Evolutionary conservation across 768 basidiomycete species (phyloP).

Genomic region (Grammothele lineata): DNA sequence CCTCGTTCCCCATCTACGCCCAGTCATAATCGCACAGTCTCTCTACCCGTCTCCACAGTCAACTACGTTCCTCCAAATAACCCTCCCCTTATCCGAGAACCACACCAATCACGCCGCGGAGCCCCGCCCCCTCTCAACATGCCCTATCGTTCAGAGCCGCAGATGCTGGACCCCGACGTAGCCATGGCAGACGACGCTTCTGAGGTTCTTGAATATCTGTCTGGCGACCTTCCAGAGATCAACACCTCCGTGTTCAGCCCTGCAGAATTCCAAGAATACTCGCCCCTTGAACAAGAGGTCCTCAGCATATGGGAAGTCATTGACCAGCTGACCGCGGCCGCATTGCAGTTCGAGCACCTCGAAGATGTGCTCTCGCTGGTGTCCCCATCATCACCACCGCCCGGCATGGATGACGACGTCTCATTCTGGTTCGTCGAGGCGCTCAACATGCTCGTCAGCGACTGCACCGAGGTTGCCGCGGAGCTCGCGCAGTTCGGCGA

Average conservation of each 20-base stretch:
- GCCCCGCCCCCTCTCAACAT: background rate
- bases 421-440: constrained; percentile 14
- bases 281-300: constrained; percentile 14
- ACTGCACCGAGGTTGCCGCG: constrained; percentile 10
- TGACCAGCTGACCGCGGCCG: constrained; percentile 11
- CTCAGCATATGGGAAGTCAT: constrained; percentile 12
- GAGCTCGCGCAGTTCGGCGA: constrained; percentile 13
- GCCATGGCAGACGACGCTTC: background rate
- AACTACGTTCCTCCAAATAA: constrained; percentile 5
- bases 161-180: background rate
- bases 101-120: background rate
- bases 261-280: constrained; percentile 11
- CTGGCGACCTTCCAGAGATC: constrained; percentile 1
- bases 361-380: constrained; percentile 2
- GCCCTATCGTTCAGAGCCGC: background rate
- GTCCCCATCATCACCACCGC: background rate
- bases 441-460: constrained; percentile 10
- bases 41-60: constrained; percentile 7
- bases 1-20: constrained; percentile 9
- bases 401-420: constrained; percentile 11
- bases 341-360: constrained; percentile 4
- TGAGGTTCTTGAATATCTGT: background rate
- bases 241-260: constrained; percentile 9
- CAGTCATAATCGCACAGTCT: constrained; percentile 9
- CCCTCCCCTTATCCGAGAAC: constrained; percentile 8